Evolutionary conservation across 129 eudicot species (phyloP).

Genomic region (Centrapalus pauciflorus): DNA sequence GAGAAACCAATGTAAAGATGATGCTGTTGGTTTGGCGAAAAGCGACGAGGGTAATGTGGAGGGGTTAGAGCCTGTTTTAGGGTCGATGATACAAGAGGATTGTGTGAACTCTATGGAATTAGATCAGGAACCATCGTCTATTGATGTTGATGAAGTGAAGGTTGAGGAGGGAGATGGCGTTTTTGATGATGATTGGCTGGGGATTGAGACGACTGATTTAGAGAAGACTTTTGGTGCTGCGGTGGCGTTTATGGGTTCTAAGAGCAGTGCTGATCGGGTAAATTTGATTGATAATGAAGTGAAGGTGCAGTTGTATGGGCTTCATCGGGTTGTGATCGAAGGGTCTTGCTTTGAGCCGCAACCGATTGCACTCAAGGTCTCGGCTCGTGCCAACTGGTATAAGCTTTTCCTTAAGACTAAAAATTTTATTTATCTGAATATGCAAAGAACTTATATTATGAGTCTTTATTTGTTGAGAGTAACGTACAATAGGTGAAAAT

Average conservation of each 20-base stretch:
- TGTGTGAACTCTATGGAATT: conserved; percentile 5
- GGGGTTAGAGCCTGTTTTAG: not conserved
- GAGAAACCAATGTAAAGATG: conserved; percentile 1
- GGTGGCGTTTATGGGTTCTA: conserved; percentile 45
- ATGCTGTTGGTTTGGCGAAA: conserved; percentile 3
- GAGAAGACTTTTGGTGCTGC: conserved; percentile 59
- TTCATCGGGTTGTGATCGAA: conserved; percentile 65
- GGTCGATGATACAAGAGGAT: conserved; percentile 8
- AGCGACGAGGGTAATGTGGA: conserved; percentile 18
- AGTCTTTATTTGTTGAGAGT: not conserved
- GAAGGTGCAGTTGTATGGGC: conserved; percentile 54
- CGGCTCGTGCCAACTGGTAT: conserved; percentile 86
- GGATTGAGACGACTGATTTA: conserved; percentile 61
- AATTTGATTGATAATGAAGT: conserved; percentile 35
- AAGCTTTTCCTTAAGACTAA: not conserved
- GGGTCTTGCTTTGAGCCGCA: conserved; percentile 58
- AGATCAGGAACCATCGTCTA: not conserved
- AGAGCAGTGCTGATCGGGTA: conserved; percentile 27
- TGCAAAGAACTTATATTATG: not conserved
- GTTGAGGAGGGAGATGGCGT: conserved; percentile 33
- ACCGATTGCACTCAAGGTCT: conserved; percentile 71
- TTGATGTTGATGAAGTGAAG: conserved; percentile 23
- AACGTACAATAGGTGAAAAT: not conserved
- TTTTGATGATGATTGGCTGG: conserved; percentile 70
- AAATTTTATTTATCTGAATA: not conserved